Conservation (phyloP, 1,284 basidiomycete genomes). For the Papiliotrema laurentii region DNA sequence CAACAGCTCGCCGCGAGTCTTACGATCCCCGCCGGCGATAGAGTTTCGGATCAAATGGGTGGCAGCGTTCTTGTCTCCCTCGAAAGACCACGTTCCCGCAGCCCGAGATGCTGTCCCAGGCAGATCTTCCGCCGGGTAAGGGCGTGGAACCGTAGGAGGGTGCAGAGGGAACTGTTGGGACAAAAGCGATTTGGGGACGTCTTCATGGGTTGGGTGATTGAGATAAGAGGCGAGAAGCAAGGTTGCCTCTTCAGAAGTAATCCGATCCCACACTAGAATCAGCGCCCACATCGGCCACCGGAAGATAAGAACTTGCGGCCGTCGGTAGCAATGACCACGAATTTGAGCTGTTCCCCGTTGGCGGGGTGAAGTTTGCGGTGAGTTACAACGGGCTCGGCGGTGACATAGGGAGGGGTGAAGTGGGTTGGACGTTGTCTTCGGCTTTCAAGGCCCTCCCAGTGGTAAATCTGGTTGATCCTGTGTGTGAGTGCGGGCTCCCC, state of each 20-base stretch:
- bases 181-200: constrained; percentile 29
- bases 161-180: constrained; percentile 26
- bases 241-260: constrained; percentile 93
- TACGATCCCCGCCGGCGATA: constrained; percentile 76
- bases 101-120: constrained; percentile 18
- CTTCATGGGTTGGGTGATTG: constrained; percentile 56
- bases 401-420: constrained; percentile 89
- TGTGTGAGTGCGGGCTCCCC: background rate
- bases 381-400: constrained; percentile 81
- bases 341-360: constrained; percentile 54
- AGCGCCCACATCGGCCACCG: background rate
- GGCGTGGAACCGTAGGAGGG: constrained; percentile 20
- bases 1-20: constrained; percentile 63
- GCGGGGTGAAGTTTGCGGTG: constrained; percentile 56
- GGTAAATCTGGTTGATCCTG: constrained; percentile 56
- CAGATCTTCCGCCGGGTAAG: constrained; percentile 39
- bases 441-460: constrained; percentile 63
- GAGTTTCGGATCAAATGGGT: constrained; percentile 93
- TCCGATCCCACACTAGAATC: constrained; percentile 73
- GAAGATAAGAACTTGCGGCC: constrained; percentile 53
- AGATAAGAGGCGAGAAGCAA: constrained; percentile 81
- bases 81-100: constrained; percentile 65
- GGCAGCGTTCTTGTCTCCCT: constrained; percentile 74
- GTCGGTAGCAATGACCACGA: constrained; percentile 86
- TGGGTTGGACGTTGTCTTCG: constrained; percentile 62